phyloP scores from a whole-genome alignment of 1,284 basidiomycete genomes.

The Lentinula novae-zelandiae region DNA sequence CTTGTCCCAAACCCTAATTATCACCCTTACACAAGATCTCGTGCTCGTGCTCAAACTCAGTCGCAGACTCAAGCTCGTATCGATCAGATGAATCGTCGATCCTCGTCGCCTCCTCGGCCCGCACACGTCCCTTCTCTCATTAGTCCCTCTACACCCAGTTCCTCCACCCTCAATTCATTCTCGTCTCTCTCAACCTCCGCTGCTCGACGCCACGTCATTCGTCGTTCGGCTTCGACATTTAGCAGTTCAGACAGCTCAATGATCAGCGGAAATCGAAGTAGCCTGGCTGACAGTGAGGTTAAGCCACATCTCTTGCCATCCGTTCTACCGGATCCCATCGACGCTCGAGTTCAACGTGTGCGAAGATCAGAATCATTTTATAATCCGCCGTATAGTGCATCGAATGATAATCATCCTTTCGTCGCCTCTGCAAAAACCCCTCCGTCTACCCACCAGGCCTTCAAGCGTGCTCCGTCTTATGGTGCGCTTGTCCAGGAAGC shows the following conservation, averaged over 20 bases:
- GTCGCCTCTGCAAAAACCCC: constrained; percentile 9
- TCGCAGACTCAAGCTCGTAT: constrained; percentile 12
- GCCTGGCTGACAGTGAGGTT: constrained; percentile 10
- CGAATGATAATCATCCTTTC: constrained; percentile 2
- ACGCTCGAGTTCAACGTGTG: constrained; percentile 28
- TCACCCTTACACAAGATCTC: constrained; percentile 58
- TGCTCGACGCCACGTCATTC: constrained; percentile 29
- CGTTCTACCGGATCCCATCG: constrained; percentile 24
- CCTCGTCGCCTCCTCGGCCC: constrained; percentile 35
- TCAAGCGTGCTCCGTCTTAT: constrained; percentile 51
- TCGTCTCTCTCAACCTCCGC: constrained; percentile 28
- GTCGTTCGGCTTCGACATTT: constrained; percentile 38
- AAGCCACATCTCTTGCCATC: constrained; percentile 16
- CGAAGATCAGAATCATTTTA: constrained; percentile 39
- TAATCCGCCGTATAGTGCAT: constrained; percentile 21
- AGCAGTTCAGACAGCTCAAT: constrained; percentile 21
- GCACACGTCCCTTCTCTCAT: constrained; percentile 37
- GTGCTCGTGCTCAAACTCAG: constrained; percentile 26
- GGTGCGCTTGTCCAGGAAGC: constrained; percentile 38
- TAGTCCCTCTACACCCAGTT: constrained; percentile 61
- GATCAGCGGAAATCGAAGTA: constrained; percentile 24
- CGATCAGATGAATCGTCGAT: constrained; percentile 21
- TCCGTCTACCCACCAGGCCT: constrained; percentile 21
- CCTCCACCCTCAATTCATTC: constrained; percentile 56
- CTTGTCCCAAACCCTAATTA: constrained; percentile 46